These are phyloP conservation scores for Aspergillus melleus DNA, from an alignment of 2,329 filamentous ascomycete species.

Conservation along the genomic window DNA sequence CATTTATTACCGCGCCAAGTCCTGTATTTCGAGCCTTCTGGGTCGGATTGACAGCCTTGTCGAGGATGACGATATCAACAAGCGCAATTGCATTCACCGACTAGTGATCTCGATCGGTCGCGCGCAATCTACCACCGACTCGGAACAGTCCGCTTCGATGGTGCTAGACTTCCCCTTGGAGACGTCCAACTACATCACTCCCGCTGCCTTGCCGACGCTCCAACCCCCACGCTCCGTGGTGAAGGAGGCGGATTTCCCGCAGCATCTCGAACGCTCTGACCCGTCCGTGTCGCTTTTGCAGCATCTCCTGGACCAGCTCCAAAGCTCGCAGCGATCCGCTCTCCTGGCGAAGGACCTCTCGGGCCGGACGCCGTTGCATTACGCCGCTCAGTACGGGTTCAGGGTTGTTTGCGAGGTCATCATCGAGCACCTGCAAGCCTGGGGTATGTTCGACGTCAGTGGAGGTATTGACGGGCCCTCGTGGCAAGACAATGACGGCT, in stretches of 20 bases:
- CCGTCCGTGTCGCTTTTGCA: conserved; percentile 69
- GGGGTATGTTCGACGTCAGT: conserved; percentile 81
- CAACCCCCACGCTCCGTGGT: conserved; percentile 63
- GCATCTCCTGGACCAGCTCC: conserved; percentile 67
- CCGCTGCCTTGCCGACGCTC: conserved; percentile 67
- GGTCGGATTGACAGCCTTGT: conserved; percentile 69
- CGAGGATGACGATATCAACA: conserved; percentile 89
- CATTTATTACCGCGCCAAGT: conserved; percentile 71
- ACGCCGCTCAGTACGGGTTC: conserved; percentile 92
- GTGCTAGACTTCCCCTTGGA: conserved; percentile 53
- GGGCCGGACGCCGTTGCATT: conserved; percentile 84
- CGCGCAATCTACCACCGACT: conserved; percentile 58
- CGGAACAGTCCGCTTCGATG: conserved; percentile 55
- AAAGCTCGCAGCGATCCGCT: conserved; percentile 64
- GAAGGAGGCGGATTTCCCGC: conserved; percentile 63
- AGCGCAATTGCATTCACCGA: conserved; percentile 88
- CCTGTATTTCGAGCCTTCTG: conserved; percentile 71
- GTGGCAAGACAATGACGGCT: conserved; percentile 93
- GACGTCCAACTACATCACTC: conserved; percentile 73
- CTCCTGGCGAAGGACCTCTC: conserved; percentile 72
- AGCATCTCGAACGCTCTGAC: conserved; percentile 67
- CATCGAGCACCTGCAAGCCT: conserved; percentile 84
- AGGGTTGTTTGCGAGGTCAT: conserved; percentile 85
- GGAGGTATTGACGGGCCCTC: conserved; percentile 81
- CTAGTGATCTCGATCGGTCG: conserved; percentile 90